Evolutionary conservation across 2,329 filamentous ascomycete genomes (phyloP).

Genomic region (Endothia cerciana): DNA sequence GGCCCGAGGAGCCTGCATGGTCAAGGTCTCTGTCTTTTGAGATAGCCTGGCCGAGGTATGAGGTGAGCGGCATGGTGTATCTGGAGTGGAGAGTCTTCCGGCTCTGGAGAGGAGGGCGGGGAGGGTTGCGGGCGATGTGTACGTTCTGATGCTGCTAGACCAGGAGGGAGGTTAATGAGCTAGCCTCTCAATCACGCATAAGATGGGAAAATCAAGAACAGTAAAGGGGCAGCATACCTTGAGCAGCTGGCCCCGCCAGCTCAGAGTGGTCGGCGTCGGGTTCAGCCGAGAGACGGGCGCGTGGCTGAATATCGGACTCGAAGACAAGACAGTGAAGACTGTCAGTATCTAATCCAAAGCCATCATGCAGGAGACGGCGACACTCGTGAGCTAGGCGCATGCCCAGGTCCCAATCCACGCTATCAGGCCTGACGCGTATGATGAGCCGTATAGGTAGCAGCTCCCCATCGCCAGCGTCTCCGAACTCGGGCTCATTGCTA

Average conservation of each 20-base stretch:
- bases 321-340: not conserved
- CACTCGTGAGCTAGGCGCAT: not conserved
- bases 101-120: not conserved
- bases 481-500: no score
- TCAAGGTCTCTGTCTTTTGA: not conserved
- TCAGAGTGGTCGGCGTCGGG: not conserved
- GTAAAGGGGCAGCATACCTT: not conserved
- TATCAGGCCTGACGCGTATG: slow-evolving; percentile 1
- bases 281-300: not conserved
- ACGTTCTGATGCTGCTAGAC: not conserved
- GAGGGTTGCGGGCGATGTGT: not conserved
- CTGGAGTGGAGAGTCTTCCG: not conserved
- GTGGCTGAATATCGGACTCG: not conserved
- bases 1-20: not conserved
- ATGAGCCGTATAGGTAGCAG: not conserved
- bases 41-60: not conserved
- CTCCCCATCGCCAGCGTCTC: not conserved
- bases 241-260: no score
- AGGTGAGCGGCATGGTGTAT: not conserved
- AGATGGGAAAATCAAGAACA: not conserved
- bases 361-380: not conserved
- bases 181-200: not conserved
- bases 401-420: not conserved
- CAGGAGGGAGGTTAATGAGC: not conserved
- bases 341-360: not conserved